Base-by-base conservation (phyloP, 2,329 filamentous ascomycete species). In the Trichophyton schoenleinii region DNA sequence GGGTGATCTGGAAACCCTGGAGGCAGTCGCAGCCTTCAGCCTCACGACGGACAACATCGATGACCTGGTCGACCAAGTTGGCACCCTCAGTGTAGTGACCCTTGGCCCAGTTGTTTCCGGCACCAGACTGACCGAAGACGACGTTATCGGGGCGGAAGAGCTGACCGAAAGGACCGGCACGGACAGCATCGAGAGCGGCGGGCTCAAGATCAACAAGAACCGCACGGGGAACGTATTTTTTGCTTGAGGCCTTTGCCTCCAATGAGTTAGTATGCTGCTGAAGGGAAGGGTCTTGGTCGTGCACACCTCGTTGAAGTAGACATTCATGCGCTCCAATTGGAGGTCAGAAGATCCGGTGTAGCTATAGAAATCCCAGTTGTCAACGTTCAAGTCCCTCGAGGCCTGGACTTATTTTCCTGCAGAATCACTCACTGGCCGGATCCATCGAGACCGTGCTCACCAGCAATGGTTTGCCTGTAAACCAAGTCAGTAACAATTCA, bases 31-130 rank as follows among this genome's bases (percentile, higher is more conserved):
- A 96, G 77, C 89, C 89, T 81, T 96, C 91, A 68, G 91, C 90
- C 83, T 96, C 91, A 73, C 91, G 91, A 75, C 91, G 91, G 73
- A 96, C 91, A 68, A 96, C 91, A 75, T 96, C 91, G 68, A 96
- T 87, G 70, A 96, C 91, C 73, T 95, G 83, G 81, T 96, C 91
- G 69, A 96, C 91, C 66, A 96, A 84, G 82, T 96, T 91, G 69
- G 91, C 91, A 84, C 91, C 91, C 82, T 96, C 91, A 68, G 91
- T 96, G 84, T 96, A 96, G 77, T 96, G 91, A 79, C 91, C 91
- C 86, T 96, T 96, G 78, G 91, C 91, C 91, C 91, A 96, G 85
- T 95, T 95, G 88, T 96, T 96, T 79, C 91, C 91, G 77, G 91
- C 91, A 83, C 91, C 90, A 71, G 91, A 95, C 81, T 95, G 90